These are phyloP conservation scores for Mycena rosella DNA, from an alignment of 768 basidiomycete genomes.

Conservation along the genomic window DNA sequence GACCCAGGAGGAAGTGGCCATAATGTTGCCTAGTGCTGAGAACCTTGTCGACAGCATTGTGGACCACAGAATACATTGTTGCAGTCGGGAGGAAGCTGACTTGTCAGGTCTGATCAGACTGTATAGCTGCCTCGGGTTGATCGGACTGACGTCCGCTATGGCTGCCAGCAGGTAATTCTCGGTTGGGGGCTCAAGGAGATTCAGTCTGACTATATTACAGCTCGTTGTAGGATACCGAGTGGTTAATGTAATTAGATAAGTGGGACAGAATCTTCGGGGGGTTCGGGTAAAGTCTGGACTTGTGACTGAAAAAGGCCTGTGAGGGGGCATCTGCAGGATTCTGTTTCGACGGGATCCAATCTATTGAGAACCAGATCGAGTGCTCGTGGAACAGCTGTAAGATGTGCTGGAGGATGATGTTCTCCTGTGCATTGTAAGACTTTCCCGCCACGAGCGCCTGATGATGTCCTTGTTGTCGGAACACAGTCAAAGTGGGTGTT, in stretches of 20 bases:
- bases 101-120: too few species aligned
- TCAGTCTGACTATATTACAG: neutral
- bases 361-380: slow-evolving; percentile 40
- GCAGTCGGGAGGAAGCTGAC: too few species aligned
- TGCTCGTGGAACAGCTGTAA: slow-evolving; percentile 38
- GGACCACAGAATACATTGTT: too few species aligned
- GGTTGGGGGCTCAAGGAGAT: too few species aligned
- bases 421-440: slow-evolving; percentile 43
- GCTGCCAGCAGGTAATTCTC: too few species aligned
- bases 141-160: too few species aligned
- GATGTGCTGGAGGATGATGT: slow-evolving; percentile 46
- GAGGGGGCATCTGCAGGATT: slow-evolving; percentile 50
- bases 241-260: neutral
- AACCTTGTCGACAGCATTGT: neutral
- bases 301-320: slow-evolving; percentile 52
- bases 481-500: slow-evolving; percentile 45
- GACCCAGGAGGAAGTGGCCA: neutral
- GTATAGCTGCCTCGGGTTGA: too few species aligned
- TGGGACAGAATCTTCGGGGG: neutral
- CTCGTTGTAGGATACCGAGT: neutral
- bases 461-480: slow-evolving; percentile 60
- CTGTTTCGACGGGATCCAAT: slow-evolving; percentile 47
- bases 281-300: slow-evolving; percentile 33
- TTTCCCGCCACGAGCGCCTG: slow-evolving; percentile 43
- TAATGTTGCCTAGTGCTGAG: neutral